These are phyloP conservation scores for Mollisiaceae sp. DNA, from an alignment of 2,329 filamentous ascomycete genomes.

Conservation along the genomic window DNA sequence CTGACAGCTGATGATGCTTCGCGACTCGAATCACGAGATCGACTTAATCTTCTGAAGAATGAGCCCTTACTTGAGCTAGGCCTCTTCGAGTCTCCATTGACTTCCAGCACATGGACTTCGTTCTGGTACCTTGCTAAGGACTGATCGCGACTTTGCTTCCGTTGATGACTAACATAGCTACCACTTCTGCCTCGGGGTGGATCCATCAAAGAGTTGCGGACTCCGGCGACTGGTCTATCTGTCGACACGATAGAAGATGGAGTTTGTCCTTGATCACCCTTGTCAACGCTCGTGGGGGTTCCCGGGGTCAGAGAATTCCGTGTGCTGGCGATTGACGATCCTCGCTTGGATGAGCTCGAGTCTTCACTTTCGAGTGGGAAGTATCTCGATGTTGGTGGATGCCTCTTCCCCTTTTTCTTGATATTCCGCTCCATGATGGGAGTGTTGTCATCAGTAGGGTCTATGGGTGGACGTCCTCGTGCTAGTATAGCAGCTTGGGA, in stretches of 20 bases:
- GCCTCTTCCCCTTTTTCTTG: slow-evolving; percentile 22
- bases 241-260: slow-evolving; percentile 10
- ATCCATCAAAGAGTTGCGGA: neutral
- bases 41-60: slow-evolving; percentile 20
- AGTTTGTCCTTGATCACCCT: slow-evolving; percentile 2
- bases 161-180: slow-evolving; percentile 26
- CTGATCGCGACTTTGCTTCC: slow-evolving; percentile 23
- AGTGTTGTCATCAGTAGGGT: slow-evolving; percentile 13
- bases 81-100: slow-evolving; percentile 18
- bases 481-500: slow-evolving; percentile 17
- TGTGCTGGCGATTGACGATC: slow-evolving; percentile 22
- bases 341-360: slow-evolving; percentile 14
- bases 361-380: slow-evolving; percentile 21
- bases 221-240: neutral
- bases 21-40: slow-evolving; percentile 17
- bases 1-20: slow-evolving; percentile 13
- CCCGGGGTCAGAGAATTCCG: slow-evolving; percentile 10
- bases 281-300: neutral
- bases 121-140: slow-evolving; percentile 21
- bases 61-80: slow-evolving; percentile 17
- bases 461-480: neutral
- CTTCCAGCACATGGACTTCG: slow-evolving; percentile 17
- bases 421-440: slow-evolving; percentile 31
- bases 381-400: slow-evolving; percentile 26
- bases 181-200: slow-evolving; percentile 7